These are phyloP conservation scores for Porodaedalea pini DNA, from an alignment of 1,284 basidiomycete genomes.

Conservation along the genomic window DNA sequence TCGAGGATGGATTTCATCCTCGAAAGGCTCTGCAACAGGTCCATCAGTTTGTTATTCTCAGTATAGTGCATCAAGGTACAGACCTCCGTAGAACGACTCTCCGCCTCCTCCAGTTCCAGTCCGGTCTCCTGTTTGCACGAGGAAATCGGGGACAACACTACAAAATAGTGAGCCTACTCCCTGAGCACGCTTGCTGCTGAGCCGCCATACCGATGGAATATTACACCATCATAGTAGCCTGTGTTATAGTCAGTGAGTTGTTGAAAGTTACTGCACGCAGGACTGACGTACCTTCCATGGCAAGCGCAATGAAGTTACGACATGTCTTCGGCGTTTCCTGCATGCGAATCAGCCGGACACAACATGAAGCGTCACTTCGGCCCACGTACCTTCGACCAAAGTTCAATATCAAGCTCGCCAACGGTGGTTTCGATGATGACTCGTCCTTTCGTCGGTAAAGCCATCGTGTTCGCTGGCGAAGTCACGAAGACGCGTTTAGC, in stretches of 20 bases:
- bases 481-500: not conserved
- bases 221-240: slow-evolving; percentile 95
- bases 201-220: slow-evolving; percentile 77
- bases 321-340: slow-evolving; percentile 92
- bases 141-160: slow-evolving; percentile 81
- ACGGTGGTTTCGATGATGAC: slow-evolving; percentile 88
- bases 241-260: slow-evolving; percentile 11
- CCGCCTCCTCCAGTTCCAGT: slow-evolving; percentile 90
- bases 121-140: slow-evolving; percentile 94
- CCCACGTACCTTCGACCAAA: slow-evolving; percentile 80
- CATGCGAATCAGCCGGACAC: slow-evolving; percentile 5
- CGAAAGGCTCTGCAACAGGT: slow-evolving; percentile 68
- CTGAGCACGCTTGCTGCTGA: not conserved
- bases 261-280: slow-evolving; percentile 7
- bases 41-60: not conserved
- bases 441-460: slow-evolving; percentile 79
- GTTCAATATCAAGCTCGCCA: slow-evolving; percentile 90
- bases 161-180: not conserved
- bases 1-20: slow-evolving; percentile 92
- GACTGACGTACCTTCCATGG: slow-evolving; percentile 77
- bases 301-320: slow-evolving; percentile 86
- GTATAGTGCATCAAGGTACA: slow-evolving; percentile 23
- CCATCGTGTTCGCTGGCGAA: slow-evolving; percentile 41
- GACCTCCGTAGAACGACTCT: slow-evolving; percentile 88
- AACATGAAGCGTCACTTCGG: not conserved